Percentiles rank a stretch among this genome's conserved stretches.
These are phyloP conservation scores for Monascus ruber DNA, from an alignment of 2,329 filamentous ascomycete species.

Conservation along the genomic window DNA sequence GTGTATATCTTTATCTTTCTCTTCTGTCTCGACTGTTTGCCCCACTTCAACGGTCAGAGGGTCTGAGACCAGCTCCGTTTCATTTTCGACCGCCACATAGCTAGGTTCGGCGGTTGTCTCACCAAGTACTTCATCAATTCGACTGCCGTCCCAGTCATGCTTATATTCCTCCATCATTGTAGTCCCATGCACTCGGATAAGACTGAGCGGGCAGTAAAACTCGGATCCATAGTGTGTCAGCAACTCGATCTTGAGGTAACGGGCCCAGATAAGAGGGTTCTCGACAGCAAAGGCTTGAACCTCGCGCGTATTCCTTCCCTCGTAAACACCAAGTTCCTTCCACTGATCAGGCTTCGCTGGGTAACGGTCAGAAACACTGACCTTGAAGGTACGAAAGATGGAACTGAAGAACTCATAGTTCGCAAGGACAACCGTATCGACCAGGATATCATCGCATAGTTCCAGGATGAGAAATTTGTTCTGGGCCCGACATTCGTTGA, in stretches of 20 bases:
- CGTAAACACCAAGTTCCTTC: slow-evolving; percentile 77
- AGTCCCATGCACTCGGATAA: slow-evolving; percentile 83
- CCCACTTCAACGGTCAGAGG: slow-evolving; percentile 14
- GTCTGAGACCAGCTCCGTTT: slow-evolving; percentile 14
- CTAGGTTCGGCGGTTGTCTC: slow-evolving; percentile 33
- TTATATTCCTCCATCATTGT: slow-evolving; percentile 91
- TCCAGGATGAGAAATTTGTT: slow-evolving; percentile 95
- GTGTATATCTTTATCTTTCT: slow-evolving; percentile 6
- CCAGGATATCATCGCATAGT: slow-evolving; percentile 72
- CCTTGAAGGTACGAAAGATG: slow-evolving; percentile 80
- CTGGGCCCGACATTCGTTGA: slow-evolving; percentile 73
- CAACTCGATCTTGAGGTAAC: slow-evolving; percentile 86
- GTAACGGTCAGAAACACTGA: slow-evolving; percentile 90
- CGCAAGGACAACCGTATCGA: slow-evolving; percentile 92
- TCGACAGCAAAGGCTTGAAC: slow-evolving; percentile 92
- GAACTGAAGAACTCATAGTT: slow-evolving; percentile 99
- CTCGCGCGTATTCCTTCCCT: slow-evolving; percentile 83
- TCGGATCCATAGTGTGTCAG: slow-evolving; percentile 90
- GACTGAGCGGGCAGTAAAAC: slow-evolving; percentile 86
- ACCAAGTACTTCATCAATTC: slow-evolving; percentile 50
- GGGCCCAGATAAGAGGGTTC: slow-evolving; percentile 89
- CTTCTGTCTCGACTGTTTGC: slow-evolving; percentile 15
- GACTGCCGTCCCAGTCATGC: slow-evolving; percentile 62
- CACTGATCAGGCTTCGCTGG: slow-evolving; percentile 87
- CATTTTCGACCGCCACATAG: slow-evolving; percentile 7